Percentiles rank a stretch among this genome's conserved stretches.
Evolutionary conservation across 208 protist genomes (phyloP).

Genomic region (Wallacemonas collosoma): DNA sequence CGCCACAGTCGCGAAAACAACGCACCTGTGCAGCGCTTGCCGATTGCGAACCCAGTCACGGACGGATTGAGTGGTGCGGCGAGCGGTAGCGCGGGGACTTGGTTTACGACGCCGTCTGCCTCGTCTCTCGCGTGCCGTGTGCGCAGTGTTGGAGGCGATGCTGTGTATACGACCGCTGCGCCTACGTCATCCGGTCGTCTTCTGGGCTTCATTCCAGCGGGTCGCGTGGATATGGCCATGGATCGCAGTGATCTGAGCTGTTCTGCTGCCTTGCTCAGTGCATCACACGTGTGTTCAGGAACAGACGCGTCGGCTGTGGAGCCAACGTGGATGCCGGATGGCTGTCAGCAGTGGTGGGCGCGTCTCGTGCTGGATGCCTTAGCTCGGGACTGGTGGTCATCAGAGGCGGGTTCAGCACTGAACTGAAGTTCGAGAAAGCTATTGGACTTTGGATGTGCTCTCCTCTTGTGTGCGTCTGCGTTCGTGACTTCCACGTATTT

Average conservation of each 20-base stretch:
- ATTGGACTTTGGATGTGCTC: too few relatives aligned
- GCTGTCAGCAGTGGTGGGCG: slow-evolving; percentile 13
- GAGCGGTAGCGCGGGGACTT: too few relatives aligned
- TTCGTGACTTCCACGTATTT: neutral
- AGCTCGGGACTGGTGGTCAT: neutral
- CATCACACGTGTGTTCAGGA: neutral
- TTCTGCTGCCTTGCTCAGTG: neutral
- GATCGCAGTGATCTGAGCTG: neutral
- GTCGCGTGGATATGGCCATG: neutral
- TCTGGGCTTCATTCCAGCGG: slow-evolving; percentile 2
- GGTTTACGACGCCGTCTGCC: too few relatives aligned
- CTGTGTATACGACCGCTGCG: neutral
- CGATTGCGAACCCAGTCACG: neutral
- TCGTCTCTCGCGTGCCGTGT: too few relatives aligned
- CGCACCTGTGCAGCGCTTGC: slow-evolving; percentile 5
- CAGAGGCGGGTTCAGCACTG: neutral
- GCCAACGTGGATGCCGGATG: slow-evolving; percentile 7
- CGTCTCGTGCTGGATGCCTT: neutral
- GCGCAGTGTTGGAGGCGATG: neutral
- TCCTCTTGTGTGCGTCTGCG: neutral
- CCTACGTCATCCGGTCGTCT: slow-evolving; percentile 4
- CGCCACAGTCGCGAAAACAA: too few relatives aligned
- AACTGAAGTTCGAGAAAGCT: neutral
- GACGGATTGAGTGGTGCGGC: too few relatives aligned
- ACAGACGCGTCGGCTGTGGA: neutral